phyloP scores from a whole-genome alignment of 2,329 filamentous ascomycete genomes.

The Colletotrichum siamense region DNA sequence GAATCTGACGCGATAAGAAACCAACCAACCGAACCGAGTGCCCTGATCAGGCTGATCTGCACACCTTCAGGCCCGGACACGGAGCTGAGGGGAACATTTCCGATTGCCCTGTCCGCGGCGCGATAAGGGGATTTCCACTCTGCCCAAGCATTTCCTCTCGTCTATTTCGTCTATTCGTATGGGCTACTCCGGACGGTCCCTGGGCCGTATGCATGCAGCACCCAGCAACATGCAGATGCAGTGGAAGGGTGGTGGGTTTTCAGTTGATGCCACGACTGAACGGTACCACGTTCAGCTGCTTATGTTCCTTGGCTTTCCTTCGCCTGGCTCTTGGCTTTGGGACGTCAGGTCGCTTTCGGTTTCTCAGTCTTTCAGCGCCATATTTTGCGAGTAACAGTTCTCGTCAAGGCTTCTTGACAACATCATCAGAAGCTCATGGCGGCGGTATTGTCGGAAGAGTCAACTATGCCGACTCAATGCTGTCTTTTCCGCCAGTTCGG shows the following conservation, averaged over 20 bases:
- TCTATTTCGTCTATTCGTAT: not conserved
- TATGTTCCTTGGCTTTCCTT: not conserved
- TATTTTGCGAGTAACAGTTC: not conserved
- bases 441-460: not conserved
- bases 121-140: slow-evolving; percentile 11
- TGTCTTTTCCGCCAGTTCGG: not conserved
- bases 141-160: not conserved
- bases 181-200: not conserved
- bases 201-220: not conserved
- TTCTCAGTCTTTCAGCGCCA: not conserved
- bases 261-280: not conserved
- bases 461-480: not conserved
- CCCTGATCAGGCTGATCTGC: slow-evolving; percentile 12
- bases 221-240: slow-evolving; percentile 1
- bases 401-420: not conserved
- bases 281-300: not conserved
- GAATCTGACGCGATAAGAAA: slow-evolving; percentile 4
- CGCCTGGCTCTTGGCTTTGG: not conserved
- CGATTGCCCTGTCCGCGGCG: not conserved
- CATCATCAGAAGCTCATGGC: not conserved
- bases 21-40: slow-evolving; percentile 14
- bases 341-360: not conserved
- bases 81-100: not conserved
- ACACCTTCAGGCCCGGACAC: not conserved
- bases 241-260: not conserved